Conservation (phyloP, 1,284 basidiomycete genomes). For the Xanthoconium separans region DNA sequence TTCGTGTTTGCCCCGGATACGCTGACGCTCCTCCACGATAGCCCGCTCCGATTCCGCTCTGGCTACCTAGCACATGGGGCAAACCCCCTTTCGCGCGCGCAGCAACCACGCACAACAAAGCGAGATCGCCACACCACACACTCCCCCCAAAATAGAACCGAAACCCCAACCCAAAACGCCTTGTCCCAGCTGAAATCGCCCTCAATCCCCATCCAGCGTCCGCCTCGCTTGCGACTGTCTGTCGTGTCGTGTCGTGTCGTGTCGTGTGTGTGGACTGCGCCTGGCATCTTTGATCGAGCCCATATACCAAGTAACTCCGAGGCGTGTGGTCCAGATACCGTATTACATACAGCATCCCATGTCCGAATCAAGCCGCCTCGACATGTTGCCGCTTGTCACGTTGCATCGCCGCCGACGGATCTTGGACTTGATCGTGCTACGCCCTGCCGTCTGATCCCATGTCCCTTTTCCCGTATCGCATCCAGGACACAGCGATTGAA, state of each 20-base stretch:
- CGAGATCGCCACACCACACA: too few relatives aligned
- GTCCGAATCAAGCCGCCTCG: neutral
- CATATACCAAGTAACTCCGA: conserved; percentile 4
- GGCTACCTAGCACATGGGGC: neutral
- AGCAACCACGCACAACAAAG: neutral
- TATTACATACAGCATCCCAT: neutral
- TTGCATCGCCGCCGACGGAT: conserved; percentile 14
- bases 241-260: neutral
- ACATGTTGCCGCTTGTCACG: neutral
- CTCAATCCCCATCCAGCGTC: conserved; percentile 4
- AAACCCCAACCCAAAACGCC: conserved; percentile 1
- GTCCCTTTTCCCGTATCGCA: neutral
- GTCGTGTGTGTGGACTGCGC: neutral
- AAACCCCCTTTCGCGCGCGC: neutral
- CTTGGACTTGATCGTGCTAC: conserved; percentile 6
- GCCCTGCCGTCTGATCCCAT: conserved; percentile 4
- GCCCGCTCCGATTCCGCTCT: conserved; percentile 1
- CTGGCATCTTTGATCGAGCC: conserved; percentile 4
- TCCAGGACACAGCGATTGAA: neutral
- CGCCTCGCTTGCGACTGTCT: neutral
- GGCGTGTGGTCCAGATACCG: neutral
- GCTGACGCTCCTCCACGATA: neutral
- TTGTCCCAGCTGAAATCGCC: neutral
- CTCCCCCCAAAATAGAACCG: conserved; percentile 3
- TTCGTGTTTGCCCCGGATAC: conserved; percentile 6